A percentile compares a stretch with the other conserved stretches of the same genome.
Conservation (phyloP, 176 grass and related monocot species). For the Pontederia crassipes region DNA sequence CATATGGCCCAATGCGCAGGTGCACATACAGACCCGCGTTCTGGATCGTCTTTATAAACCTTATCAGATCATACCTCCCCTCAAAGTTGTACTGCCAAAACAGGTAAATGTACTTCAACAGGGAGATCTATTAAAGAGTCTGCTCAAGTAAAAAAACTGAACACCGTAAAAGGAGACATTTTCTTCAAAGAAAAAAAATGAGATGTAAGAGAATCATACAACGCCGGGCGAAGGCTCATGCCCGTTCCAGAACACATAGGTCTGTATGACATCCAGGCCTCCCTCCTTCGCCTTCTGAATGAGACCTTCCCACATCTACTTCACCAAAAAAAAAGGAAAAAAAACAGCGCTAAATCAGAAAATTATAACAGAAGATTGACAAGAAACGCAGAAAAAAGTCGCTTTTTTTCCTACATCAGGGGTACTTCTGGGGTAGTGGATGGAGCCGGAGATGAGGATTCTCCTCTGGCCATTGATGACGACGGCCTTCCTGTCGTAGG, state of each 20-base stretch:
- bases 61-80: conserved; percentile 96
- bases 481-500: conserved; percentile 85
- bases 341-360: neutral
- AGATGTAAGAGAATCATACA: conserved; percentile 26
- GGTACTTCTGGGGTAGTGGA: conserved; percentile 97
- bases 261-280: conserved; percentile 94
- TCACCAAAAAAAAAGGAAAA: neutral
- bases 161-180: neutral
- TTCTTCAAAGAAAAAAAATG: neutral
- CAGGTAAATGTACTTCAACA: conserved; percentile 10
- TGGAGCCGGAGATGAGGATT: conserved; percentile 98
- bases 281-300: conserved; percentile 98
- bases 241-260: conserved; percentile 97
- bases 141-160: neutral
- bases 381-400: neutral
- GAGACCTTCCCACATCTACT: conserved; percentile 97
- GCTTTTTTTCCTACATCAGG: conserved; percentile 47
- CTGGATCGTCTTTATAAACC: conserved; percentile 84
- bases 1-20: conserved; percentile 92
- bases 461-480: conserved; percentile 66
- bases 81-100: conserved; percentile 86
- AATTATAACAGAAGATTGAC: neutral
- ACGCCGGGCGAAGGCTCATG: conserved; percentile 86
- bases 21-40: conserved; percentile 88
- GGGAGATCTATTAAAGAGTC: conserved; percentile 4